Base-by-base conservation (phyloP, 495 filamentous ascomycete genomes). In the Letharia lupina region DNA sequence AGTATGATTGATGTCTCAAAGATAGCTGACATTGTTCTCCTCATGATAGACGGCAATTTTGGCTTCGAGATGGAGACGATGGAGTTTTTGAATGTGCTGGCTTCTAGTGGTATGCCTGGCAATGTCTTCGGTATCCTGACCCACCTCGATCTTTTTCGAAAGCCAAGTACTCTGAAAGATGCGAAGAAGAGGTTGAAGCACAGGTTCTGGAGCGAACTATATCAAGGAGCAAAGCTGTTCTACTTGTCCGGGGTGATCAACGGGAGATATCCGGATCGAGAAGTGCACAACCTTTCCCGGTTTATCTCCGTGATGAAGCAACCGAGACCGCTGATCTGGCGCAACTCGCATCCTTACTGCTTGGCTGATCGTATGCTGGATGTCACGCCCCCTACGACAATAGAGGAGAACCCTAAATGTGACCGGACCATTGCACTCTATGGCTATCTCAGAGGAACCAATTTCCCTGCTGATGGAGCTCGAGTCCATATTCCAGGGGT, bases 61-160 rank as follows among this genome's bases (percentile, higher is more conserved):
- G 94, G 94, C 4, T 98, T 98, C 71, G 94, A 98, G 78, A 98
- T 98, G 94, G 94, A 98, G 79, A 98, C 94, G 2, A 98, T 98
- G 95, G 94, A 98, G 75, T 98, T 98, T 70, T 76, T 98, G 72
- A 97, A 96, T 70, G 86, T 95, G 54, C 78, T 98, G 62, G 86
- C 90, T 10, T 83, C 91, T 13, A 93, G 89, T 62, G 94, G 94
- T 74, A 96, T 98, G 91, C 94, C 94, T 12, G 93, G 93, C 67
- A 98, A 98, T 71, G 91, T 98, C 31, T 98, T 98, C 73, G 95
- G 95, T 39, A 92, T 98, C 60, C 82, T 98, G 39, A 97, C 94
- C 18, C 95, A 98, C 82, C 81, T 98, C 48, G 94, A 98, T 75
- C 81, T 97, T 4, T 98, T 98, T 79, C 86, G 86, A 75, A 96